Evolutionary conservation across 2,329 filamentous ascomycete species (phyloP).

Genomic region (Botrytis pseudocinerea): DNA sequence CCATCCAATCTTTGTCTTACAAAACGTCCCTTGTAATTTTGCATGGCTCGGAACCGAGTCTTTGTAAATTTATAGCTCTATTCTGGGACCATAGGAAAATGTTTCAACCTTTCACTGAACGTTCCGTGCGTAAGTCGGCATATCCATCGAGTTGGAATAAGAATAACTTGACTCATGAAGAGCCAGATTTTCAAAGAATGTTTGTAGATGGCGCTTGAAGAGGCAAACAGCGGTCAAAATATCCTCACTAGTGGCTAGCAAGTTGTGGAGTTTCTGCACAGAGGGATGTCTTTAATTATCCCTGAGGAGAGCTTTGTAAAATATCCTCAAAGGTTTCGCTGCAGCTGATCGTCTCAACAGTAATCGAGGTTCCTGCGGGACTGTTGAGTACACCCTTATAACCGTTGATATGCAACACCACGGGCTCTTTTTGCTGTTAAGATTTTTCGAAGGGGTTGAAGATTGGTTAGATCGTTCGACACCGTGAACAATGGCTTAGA

Average conservation of each 20-base stretch:
- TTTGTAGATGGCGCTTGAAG: not conserved
- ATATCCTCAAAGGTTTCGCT: not conserved
- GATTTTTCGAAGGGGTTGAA: too few species aligned
- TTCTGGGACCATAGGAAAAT: not conserved
- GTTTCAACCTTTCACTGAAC: not conserved
- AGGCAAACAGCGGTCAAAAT: not conserved
- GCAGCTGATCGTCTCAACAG: not conserved
- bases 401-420: not conserved
- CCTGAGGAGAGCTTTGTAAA: not conserved
- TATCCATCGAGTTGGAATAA: not conserved
- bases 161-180: not conserved
- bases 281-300: not conserved
- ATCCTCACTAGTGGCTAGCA: not conserved
- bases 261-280: not conserved
- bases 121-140: not conserved
- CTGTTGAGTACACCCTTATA: not conserved
- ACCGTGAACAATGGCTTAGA: not conserved
- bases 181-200: not conserved
- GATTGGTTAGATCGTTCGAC: too few species aligned
- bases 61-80: not conserved
- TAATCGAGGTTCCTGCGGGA: not conserved
- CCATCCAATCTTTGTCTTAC: not conserved
- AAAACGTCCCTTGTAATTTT: not conserved
- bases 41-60: not conserved
- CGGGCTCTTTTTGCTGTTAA: too few species aligned